These are phyloP conservation scores for Phialophora tarda DNA, from an alignment of 2,329 filamentous ascomycete genomes.

Conservation along the genomic window DNA sequence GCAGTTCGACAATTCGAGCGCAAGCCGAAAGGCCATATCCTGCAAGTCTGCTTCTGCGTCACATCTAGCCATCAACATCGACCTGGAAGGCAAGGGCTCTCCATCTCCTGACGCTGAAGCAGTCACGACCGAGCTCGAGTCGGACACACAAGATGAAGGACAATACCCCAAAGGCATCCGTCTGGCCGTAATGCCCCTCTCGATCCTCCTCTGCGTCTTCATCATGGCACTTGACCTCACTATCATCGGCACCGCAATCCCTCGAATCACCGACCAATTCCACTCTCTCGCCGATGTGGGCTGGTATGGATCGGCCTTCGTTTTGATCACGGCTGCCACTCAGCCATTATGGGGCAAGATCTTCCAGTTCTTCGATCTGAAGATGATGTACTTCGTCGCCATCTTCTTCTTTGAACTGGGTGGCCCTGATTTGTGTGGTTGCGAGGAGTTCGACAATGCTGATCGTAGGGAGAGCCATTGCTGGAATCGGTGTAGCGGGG, in stretches of 20 bases:
- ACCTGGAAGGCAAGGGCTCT: no score
- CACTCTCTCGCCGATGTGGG: constrained; percentile 46
- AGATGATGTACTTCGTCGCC: constrained; percentile 42
- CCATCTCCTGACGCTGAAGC: no score
- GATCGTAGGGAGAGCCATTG: constrained; percentile 2
- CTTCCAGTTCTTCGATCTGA: constrained; percentile 53
- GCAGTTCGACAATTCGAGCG: no score
- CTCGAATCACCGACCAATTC: constrained; percentile 44
- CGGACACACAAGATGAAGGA: no score
- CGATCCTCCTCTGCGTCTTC: no score
- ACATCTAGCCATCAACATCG: no score
- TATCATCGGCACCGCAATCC: constrained; percentile 39
- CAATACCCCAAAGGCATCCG: no score
- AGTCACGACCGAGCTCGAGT: no score
- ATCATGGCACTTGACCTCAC: constrained; percentile 16
- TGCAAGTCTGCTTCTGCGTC: no score
- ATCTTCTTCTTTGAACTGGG: constrained; percentile 11
- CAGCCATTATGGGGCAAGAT: constrained; percentile 54
- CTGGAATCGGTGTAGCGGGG: neutral
- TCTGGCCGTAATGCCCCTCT: no score
- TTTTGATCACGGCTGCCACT: constrained; percentile 52
- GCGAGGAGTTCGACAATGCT: neutral
- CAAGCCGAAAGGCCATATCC: no score
- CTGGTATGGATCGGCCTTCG: constrained; percentile 49
- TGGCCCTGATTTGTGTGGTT: constrained; percentile 2